Conservation (phyloP, 768 basidiomycete genomes). For the Trametopsis cervina region DNA sequence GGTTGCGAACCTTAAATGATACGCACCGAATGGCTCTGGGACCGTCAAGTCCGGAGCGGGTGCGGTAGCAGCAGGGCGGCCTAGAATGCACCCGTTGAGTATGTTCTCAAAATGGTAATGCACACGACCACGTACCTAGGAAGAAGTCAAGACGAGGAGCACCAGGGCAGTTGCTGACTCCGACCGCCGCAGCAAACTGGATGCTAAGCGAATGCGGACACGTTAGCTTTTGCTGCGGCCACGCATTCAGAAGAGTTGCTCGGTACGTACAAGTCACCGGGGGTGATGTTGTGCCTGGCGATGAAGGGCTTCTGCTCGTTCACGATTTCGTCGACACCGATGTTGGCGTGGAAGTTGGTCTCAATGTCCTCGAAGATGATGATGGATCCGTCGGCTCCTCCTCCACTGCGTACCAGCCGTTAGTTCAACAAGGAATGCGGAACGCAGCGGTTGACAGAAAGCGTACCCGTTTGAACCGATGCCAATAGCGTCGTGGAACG, state of each 20-base stretch:
- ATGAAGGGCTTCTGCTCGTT: conserved; percentile 28
- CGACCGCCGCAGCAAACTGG: conserved; percentile 40
- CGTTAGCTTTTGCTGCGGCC: no score
- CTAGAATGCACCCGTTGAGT: not conserved
- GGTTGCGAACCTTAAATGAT: not conserved
- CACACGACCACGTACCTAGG: conserved; percentile 20
- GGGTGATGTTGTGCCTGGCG: conserved; percentile 26
- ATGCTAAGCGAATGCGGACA: conserved; percentile 19
- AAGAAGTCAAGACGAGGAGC: conserved; percentile 37
- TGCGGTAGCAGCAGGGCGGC: conserved; percentile 6
- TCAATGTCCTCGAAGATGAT: conserved; percentile 39
- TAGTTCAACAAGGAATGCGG: no score
- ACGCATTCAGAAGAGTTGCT: not conserved
- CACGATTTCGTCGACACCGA: conserved; percentile 31
- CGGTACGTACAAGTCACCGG: conserved; percentile 40
- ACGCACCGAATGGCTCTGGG: conserved; percentile 16
- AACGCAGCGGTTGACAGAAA: not conserved
- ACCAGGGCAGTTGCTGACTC: conserved; percentile 36
- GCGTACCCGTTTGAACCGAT: conserved; percentile 17
- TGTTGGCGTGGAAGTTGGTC: conserved; percentile 35
- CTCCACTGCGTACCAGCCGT: conserved; percentile 14
- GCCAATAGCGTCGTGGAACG: conserved; percentile 21
- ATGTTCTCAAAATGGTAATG: not conserved
- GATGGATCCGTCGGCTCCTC: conserved; percentile 41
- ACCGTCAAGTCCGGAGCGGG: conserved; percentile 17